Evolutionary conservation across 2,329 filamentous ascomycete genomes (phyloP), one percentile per base, ranked within the genome.

Genomic region (Helotiales sp.): DNA sequence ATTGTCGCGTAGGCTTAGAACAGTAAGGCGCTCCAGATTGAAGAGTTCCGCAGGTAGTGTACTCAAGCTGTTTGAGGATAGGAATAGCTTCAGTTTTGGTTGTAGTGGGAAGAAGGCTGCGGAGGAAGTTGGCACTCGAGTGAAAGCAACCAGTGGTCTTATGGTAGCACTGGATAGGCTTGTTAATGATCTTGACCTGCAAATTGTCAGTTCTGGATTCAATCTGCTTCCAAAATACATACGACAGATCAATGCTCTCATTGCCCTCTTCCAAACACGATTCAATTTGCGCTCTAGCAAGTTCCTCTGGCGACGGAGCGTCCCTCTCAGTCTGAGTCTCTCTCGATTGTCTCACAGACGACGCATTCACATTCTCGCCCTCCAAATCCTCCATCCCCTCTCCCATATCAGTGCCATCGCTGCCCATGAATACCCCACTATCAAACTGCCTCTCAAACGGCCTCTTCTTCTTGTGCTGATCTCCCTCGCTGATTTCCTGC

Each of bases 401-500:
- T 61, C 86, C 84, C 11, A 81, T 79, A 34, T 84, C 81, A 40
- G 79, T 80, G 30, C 77, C 79, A 70, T 91, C 89, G 69, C 87
- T 90, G 3, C 84, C 87, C 80, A 93, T 84, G 79, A 85, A 93
- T 2, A 93, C 85, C 60, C 88, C 89, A 76, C 89, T 92, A 77
- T 93, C 91, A 65, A 86, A 80, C 71, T 90, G 86, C 61, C 87
- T 83, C 72, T 82, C 80, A 62, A 91, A 80, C 15, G 81, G 81
- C 45, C 87, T 82, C 76, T 85, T 88, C 59, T 72, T 75, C 58
- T 61, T 70, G 6, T 65, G 61, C 5, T 65, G 64, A 8, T 66
- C 67, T 6, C 59, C n/a, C 34, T 68, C 66, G 3, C 49, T 30
- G 17, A 47, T 63, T 15, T 72, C 69, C 37, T 70, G 49, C 32